Percentiles rank a stretch among this genome's conserved stretches.
phyloP scores from a whole-genome alignment of 306 rosid genomes.

The Malus sylvestris region DNA sequence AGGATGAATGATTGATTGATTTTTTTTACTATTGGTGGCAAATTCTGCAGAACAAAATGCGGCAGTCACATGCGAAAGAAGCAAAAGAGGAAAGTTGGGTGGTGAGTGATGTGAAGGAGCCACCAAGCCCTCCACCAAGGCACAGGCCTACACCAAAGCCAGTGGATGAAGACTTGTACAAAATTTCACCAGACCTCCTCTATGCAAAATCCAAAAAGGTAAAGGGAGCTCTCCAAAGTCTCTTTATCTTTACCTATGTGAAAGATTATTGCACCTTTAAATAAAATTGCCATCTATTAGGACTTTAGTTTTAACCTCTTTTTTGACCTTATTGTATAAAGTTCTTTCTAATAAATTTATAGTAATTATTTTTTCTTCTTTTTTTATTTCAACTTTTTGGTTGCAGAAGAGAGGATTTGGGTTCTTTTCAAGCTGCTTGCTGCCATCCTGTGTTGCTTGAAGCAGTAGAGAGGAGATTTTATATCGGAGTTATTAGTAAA shows the following conservation, averaged over 20 bases:
- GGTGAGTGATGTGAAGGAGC: conserved; percentile 26
- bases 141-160: conserved; percentile 54
- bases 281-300: not conserved
- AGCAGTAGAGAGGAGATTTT: not conserved
- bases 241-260: no score
- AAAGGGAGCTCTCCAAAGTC: not conserved
- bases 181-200: conserved; percentile 61
- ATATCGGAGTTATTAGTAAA: not conserved
- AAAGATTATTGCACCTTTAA: not conserved
- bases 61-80: conserved; percentile 37
- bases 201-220: conserved; percentile 70
- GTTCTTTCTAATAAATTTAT: not conserved
- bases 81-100: conserved; percentile 48
- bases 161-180: conserved; percentile 75
- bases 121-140: conserved; percentile 19
- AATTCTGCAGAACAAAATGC: conserved; percentile 47
- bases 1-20: not conserved
- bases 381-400: not conserved
- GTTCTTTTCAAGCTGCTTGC: conserved; percentile 68
- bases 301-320: not conserved
- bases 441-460: conserved; percentile 76
- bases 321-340: not conserved
- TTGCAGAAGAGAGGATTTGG: conserved; percentile 81
- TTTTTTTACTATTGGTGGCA: conserved; percentile 1
- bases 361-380: not conserved